These are phyloP conservation scores for Rhodosporidiobolus odoratus DNA, from an alignment of 768 basidiomycete species.

Conservation along the genomic window DNA sequence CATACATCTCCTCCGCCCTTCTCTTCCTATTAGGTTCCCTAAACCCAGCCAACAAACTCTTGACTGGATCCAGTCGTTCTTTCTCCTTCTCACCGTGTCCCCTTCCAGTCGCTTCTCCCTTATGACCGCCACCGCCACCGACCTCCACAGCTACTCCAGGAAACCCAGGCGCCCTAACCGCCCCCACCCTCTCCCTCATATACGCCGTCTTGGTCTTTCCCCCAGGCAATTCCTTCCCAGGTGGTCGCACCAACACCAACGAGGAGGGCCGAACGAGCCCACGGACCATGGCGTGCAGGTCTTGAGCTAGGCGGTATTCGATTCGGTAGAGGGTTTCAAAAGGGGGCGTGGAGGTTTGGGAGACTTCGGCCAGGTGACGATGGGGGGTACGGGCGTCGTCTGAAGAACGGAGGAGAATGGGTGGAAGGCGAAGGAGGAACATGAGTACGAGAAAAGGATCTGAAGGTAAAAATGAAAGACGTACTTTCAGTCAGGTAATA, in stretches of 20 bases:
- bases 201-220: constrained; percentile 23
- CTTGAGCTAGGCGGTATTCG: constrained; percentile 32
- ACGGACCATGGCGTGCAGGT: constrained; percentile 28
- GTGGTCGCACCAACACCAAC: neutral
- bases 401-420: neutral
- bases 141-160: neutral
- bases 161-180: constrained; percentile 19
- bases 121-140: neutral
- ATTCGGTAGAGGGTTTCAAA: constrained; percentile 21
- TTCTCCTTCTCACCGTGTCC: neutral
- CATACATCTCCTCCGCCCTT: constrained; percentile 32
- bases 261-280: neutral
- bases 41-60: constrained; percentile 14
- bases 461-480: neutral
- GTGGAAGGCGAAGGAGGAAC: neutral
- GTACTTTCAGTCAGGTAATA: constrained; percentile 33
- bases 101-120: neutral
- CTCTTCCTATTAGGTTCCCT: neutral
- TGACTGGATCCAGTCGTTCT: constrained; percentile 2
- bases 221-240: neutral
- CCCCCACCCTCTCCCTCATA: constrained; percentile 21
- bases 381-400: constrained; percentile 8
- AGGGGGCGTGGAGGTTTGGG: constrained; percentile 17
- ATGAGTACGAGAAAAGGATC: neutral
- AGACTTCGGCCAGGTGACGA: constrained; percentile 20